These are phyloP conservation scores for Anthracocystis setariae DNA, from an alignment of 1,284 basidiomycete species.

Conservation along the genomic window DNA sequence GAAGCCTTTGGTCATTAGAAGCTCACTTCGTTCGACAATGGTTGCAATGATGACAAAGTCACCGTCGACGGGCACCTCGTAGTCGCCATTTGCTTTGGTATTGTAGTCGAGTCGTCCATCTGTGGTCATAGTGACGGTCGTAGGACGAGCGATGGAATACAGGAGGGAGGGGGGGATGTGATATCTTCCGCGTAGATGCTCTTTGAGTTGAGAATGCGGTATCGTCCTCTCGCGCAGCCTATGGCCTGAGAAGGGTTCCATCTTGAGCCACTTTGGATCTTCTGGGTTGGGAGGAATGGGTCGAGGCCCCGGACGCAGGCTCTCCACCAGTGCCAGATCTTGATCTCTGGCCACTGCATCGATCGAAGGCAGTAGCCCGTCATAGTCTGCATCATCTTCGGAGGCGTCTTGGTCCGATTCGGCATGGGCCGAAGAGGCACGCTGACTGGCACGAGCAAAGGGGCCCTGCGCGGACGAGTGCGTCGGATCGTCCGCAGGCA, in stretches of 20 bases:
- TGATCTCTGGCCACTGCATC: constrained; percentile 13
- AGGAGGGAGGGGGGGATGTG: constrained; percentile 85
- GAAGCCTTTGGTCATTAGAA: constrained; percentile 72
- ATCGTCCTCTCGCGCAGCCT: constrained; percentile 81
- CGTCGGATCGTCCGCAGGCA: too few species aligned
- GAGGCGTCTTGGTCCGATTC: constrained; percentile 2
- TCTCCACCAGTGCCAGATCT: constrained; percentile 30
- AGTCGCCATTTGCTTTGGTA: constrained; percentile 70
- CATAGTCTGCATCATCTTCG: not conserved
- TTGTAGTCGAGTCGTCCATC: constrained; percentile 5
- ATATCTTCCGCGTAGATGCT: constrained; percentile 84
- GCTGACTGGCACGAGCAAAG: constrained; percentile 22
- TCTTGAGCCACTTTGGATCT: constrained; percentile 38
- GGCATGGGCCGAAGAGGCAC: not conserved
- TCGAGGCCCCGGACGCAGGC: constrained; percentile 24
- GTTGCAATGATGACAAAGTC: constrained; percentile 93
- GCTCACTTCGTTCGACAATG: constrained; percentile 81
- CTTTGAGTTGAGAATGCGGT: constrained; percentile 80
- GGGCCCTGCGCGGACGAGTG: too few species aligned
- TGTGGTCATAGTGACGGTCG: not conserved
- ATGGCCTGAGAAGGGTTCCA: constrained; percentile 50
- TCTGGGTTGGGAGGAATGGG: constrained; percentile 26
- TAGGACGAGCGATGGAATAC: constrained; percentile 74
- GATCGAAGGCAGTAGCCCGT: not conserved
- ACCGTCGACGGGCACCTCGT: constrained; percentile 87